phyloP scores from a whole-genome alignment of 2,329 filamentous ascomycete species.

The Colletotrichum camelliae region DNA sequence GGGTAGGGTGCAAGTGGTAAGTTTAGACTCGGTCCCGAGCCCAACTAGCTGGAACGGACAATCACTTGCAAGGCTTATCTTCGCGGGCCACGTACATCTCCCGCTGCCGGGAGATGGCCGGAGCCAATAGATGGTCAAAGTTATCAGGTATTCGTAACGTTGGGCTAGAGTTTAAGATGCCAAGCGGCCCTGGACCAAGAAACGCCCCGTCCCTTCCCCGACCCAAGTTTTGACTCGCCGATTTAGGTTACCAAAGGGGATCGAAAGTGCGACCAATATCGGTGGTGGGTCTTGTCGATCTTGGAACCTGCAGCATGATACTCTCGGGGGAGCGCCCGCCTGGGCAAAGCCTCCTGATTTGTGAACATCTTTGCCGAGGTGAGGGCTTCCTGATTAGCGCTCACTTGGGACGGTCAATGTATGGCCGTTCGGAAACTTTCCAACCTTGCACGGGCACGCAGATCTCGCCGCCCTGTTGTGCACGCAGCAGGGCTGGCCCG shows the following conservation, averaged over 20 bases:
- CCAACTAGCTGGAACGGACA: not conserved
- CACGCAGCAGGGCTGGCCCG: not conserved
- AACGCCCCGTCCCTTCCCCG: not conserved
- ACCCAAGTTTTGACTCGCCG: not conserved
- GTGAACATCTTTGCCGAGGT: not conserved
- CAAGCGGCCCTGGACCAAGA: not conserved
- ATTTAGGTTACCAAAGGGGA: not conserved
- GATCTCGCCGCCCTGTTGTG: not conserved
- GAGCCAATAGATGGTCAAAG: not conserved
- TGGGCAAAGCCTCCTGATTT: not conserved
- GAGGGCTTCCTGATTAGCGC: not conserved
- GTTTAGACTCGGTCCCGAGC: not conserved
- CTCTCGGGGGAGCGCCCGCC: not conserved
- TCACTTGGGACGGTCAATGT: not conserved
- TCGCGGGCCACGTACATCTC: constrained; percentile 15
- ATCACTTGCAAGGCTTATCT: not conserved
- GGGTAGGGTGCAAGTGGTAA: not conserved
- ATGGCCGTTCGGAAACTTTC: not conserved
- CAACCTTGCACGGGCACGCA: not conserved
- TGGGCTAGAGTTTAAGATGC: not conserved
- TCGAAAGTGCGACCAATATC: not conserved
- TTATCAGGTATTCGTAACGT: not conserved
- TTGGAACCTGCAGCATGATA: not conserved
- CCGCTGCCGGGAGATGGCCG: not conserved
- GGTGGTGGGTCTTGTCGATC: not conserved